Conservation (phyloP, 306 rosid species). For the Ormosia emarginata region DNA sequence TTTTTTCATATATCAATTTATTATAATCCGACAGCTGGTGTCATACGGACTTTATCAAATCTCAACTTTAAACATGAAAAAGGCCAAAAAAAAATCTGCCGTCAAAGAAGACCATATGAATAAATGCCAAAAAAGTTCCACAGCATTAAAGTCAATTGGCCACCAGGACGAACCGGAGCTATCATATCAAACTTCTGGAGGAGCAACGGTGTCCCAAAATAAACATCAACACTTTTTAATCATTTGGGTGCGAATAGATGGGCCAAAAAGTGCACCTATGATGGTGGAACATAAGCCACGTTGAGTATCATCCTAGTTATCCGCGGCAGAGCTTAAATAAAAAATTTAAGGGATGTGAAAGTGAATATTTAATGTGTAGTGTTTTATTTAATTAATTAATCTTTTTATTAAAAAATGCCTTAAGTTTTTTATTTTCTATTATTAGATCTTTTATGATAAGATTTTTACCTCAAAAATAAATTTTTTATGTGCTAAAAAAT, state of each 20-base stretch:
- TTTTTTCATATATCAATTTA: too few relatives aligned
- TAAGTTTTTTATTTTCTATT: too few relatives aligned
- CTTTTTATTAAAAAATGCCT: too few relatives aligned
- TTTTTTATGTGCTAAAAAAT: too few relatives aligned
- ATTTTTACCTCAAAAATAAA: too few relatives aligned
- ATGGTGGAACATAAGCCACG: neutral
- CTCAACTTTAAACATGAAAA: neutral
- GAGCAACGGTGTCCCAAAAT: neutral
- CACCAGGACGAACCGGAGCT: neutral
- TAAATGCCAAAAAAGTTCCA: neutral
- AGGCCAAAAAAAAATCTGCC: too few relatives aligned
- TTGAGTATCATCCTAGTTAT: neutral
- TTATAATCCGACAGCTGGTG: too few relatives aligned
- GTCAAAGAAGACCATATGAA: neutral
- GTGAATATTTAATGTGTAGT: too few relatives aligned
- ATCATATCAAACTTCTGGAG: neutral
- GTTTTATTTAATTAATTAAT: too few relatives aligned
- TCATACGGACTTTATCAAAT: neutral
- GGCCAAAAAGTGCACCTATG: conserved; percentile 14
- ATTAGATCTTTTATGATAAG: too few relatives aligned
- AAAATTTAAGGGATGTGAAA: too few relatives aligned
- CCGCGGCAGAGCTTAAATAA: too few relatives aligned
- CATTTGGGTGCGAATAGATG: neutral
- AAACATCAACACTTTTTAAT: neutral
- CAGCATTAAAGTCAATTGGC: neutral